Evolutionary conservation across 2,329 filamentous ascomycete species (phyloP), one percentile per base, ranked within the genome.

Genomic region (Knufia fluminis): DNA sequence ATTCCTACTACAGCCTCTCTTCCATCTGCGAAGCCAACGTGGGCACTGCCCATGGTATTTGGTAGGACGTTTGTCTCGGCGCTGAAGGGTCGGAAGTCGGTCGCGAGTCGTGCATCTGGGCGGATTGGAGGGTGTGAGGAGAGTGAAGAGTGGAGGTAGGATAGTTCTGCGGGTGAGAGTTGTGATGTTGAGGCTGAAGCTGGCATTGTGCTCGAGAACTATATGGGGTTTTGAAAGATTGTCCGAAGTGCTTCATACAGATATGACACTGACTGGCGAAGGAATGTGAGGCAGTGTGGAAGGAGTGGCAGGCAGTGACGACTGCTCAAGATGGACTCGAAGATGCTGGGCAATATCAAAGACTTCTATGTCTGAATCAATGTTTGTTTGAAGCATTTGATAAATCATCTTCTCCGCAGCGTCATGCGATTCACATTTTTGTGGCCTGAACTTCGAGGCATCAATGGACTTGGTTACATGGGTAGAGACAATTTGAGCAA

Each of bases 1-100:
- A 96, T 83, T 40, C 92, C 92, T 4, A 96, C 92, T 53, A 98
- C 84, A 4, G 92, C 92, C 68, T 98, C 92, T 1, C 89, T 94
- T 45, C 92, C 92, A 66, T 98, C 92, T 2, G 89, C 82, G 64
- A 97, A 94, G 58, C 91, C 94, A 41, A 98, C 85, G 28, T 94
- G 81, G 52, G 92, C 91, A 67, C 86, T 94, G 53, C 92, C 92
- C 63, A 97, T 94, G 14, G 91, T 85, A 41, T 83, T 82, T 0
- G 92, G 90, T 0, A 98, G 77, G 50, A 97, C 86, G 51, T 87
- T 86, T 48, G 86, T 89, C 71, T 98, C 92, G 52, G 92, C 92
- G 16, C 85, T 80, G 50, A 98, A 73, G 0, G 91, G 88, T 2
- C 92, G 86, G 74, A 97, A 97, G 67, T 96, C 87, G 28, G 82